These are phyloP conservation scores for Lentinula novae-zelandiae DNA, from an alignment of 1,284 basidiomycete species.

Conservation along the genomic window DNA sequence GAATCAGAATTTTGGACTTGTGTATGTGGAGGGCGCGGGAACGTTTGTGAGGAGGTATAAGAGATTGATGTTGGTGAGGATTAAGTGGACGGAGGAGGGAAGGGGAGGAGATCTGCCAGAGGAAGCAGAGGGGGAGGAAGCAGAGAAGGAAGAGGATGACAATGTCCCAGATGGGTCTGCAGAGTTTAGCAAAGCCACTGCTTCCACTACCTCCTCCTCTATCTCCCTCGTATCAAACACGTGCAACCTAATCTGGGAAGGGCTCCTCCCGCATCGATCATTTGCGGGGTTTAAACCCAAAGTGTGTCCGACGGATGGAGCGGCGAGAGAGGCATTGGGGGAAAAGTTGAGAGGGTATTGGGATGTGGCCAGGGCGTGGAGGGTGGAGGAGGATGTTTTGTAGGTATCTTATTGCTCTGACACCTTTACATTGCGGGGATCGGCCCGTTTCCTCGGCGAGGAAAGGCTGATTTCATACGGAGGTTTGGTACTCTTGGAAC, in stretches of 20 bases:
- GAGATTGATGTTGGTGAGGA: constrained; percentile 82
- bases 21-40: constrained; percentile 90
- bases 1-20: constrained; percentile 83
- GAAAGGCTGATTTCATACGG: too few species aligned
- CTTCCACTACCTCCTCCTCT: constrained; percentile 20
- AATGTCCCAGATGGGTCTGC: constrained; percentile 15
- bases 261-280: constrained; percentile 77
- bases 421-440: too few species aligned
- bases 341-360: constrained; percentile 84
- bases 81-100: constrained; percentile 93
- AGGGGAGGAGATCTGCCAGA: constrained; percentile 71
- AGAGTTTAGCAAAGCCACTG: constrained; percentile 17
- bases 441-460: too few species aligned
- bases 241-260: constrained; percentile 93
- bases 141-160: constrained; percentile 31
- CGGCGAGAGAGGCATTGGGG: constrained; percentile 84
- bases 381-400: constrained; percentile 68
- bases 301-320: constrained; percentile 81
- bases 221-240: constrained; percentile 75
- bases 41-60: constrained; percentile 90
- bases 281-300: constrained; percentile 83
- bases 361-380: constrained; percentile 92
- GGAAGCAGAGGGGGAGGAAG: constrained; percentile 57
- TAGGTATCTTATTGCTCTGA: constrained; percentile 21
- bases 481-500: too few species aligned